Percentiles rank a stretch among this genome's conserved stretches.
Conservation (phyloP, 2,329 filamentous ascomycete genomes). For the Aspergillus caelatus region DNA sequence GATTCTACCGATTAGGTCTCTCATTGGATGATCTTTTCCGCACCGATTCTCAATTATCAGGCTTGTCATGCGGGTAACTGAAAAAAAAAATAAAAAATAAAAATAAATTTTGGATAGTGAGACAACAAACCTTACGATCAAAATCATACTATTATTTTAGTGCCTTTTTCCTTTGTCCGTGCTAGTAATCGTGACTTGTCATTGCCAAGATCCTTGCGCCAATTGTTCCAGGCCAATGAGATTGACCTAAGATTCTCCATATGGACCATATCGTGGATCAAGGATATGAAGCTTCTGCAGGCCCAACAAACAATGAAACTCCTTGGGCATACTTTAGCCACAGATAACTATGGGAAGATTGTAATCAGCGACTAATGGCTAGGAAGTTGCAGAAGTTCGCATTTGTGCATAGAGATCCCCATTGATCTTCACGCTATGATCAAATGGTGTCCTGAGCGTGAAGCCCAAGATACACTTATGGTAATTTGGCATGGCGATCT, state of each 20-base stretch:
- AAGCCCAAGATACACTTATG: not conserved
- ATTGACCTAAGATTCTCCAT: not conserved
- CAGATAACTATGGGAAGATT: not conserved
- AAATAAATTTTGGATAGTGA: not conserved
- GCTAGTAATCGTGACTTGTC: not conserved
- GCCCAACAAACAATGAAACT: not conserved
- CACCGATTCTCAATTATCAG: not conserved
- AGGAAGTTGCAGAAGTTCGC: not conserved
- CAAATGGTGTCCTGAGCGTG: not conserved
- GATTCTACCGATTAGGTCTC: not conserved
- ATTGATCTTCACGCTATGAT: slow-evolving; percentile 1
- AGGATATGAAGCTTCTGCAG: not conserved
- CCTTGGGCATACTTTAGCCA: not conserved
- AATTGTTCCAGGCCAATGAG: not conserved
- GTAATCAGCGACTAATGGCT: not conserved
- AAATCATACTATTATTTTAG: slow-evolving; percentile 4
- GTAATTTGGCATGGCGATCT: not conserved
- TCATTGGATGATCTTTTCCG: not conserved
- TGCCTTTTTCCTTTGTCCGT: not conserved
- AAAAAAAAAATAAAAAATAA: not conserved
- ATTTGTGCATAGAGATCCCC: not conserved
- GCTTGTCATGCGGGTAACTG: not conserved
- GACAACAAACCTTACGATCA: not conserved
- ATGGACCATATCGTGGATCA: not conserved
- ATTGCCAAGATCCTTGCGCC: not conserved